Evolutionary conservation across 345 rosid genomes (phyloP), one percentile per base, ranked within the genome.

Genomic region (Brassica cretica): DNA sequence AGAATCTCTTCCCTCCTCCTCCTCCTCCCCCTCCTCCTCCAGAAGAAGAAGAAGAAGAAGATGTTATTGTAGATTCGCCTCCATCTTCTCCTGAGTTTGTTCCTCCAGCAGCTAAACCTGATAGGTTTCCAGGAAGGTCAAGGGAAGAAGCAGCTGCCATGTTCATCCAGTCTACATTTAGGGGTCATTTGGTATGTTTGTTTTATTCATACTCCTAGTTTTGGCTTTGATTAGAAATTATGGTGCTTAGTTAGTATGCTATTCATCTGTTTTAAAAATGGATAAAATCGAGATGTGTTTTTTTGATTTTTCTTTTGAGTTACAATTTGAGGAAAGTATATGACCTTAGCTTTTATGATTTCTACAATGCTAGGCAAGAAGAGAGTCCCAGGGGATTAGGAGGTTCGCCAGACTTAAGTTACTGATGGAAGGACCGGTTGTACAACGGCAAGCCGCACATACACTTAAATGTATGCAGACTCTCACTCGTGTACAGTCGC

Each of bases 391-490:
- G 49, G 96, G 85, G 80, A 80, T 91, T 80, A 88, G 91, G 66
- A 91, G 96, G 16, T 64, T 87, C 74, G 86, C 84, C 8, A 90
- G 97, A 84, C 89, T 95, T 75, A 86, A 89, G 78, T 74, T 84
- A 39, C 79, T 93, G 67, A 88, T 93, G 86, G 96, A 89, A 83
- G 97, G 99, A 76, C 81, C 89, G 24, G 82, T 88, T 68, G 89
- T 93, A 35, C 86, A 90, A 76, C 84, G 94, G 44, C 99, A 93
- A 87, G 93, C 96, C 51, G 81, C 82, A 1, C 83, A 76, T 80
- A 90, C 99, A 10, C 93, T 93, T 16, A 84, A 73, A 24, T 89
- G 92, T 81, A 91, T 95, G 99, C 99, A 93, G 81, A 88, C 93
- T 76, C 88, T 93, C 11, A 80, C 97, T 15, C 90, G 92, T 8